Evolutionary conservation across 805 yeast species (phyloP), one percentile per base, ranked within the genome.

Genomic region (Suhomyces tanzawaensis): DNA sequence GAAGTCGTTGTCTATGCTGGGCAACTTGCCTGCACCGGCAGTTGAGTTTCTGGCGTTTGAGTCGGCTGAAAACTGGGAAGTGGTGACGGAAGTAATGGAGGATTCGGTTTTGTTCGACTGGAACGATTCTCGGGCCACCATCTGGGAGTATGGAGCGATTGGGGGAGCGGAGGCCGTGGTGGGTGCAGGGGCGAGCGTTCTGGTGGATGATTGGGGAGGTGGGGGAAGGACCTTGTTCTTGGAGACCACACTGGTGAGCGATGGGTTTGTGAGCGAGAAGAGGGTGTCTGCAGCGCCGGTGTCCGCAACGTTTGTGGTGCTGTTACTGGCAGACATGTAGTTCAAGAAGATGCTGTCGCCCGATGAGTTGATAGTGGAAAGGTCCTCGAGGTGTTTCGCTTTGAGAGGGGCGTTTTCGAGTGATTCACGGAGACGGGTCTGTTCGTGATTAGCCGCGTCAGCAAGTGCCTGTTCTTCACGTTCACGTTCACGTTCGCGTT

Each of bases 1-100:
- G 23, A 50, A 60, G 22, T 60, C 66, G 39, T 54, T 38, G n/a
- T 50, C 57, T 29, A 21, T 16, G 19, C 26, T 4, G 31, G 34
- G 15, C 17, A 28, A 17, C 29, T 32, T 8, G 36, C 44, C 25
- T 15, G 40, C 9, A 13, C 11, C 11, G 6, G 25, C 15, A 8
- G 13, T 17, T 24, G 25, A 19, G 25, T 30, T 30, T 22, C 34
- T 13, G 19, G 21, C 16, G 31, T 19, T n/a, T 32, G 37, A 13
- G 34, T 39, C 31, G n/a, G 24, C 11, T 7, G 49, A 41, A 23
- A 32, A 32, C 9, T 39, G 47, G 3, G 55, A 43, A 4, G 41
- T 44, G 4, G 37, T 42, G 6, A 34, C 9, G 7, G 51, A 48
- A 4, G 49, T 34, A 8, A 37, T 32, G 7, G 48, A 40, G 18